Conservation (phyloP, 169 alveolate genomes). For the Fabrea salina region DNA sequence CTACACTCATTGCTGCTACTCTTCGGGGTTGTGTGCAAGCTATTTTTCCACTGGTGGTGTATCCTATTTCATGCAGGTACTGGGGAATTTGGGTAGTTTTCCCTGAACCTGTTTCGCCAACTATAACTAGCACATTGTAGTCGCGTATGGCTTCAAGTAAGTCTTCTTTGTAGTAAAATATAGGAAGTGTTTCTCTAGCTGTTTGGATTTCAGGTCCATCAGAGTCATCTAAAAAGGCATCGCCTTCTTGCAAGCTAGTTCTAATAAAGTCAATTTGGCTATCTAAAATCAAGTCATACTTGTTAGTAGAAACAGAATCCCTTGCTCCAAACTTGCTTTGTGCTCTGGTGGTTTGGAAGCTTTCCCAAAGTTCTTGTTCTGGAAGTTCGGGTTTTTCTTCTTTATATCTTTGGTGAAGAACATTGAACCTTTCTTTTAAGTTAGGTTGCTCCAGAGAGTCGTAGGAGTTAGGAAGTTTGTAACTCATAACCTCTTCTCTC, state of each 20-base stretch:
- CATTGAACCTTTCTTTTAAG: slow-evolving; percentile 50
- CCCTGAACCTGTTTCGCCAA: slow-evolving; percentile 99
- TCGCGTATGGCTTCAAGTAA: slow-evolving; percentile 88
- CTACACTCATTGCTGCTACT: slow-evolving; percentile 99
- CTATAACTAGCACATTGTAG: slow-evolving; percentile 92
- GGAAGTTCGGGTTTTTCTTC: slow-evolving; percentile 52
- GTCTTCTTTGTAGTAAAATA: slow-evolving; percentile 91
- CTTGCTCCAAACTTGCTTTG: slow-evolving; percentile 31
- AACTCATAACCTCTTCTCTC: slow-evolving; percentile 73
- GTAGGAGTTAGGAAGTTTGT: slow-evolving; percentile 84
- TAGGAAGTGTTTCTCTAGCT: slow-evolving; percentile 87
- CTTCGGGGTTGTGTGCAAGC: slow-evolving; percentile 99
- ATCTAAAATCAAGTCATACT: slow-evolving; percentile 74
- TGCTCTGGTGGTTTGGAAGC: slow-evolving; percentile 55
- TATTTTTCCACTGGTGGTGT: slow-evolving; percentile 93
- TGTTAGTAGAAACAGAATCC: slow-evolving; percentile 26
- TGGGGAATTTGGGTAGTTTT: slow-evolving; percentile 99
- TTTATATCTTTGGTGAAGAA: slow-evolving; percentile 55
- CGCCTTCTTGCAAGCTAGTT: slow-evolving; percentile 51
- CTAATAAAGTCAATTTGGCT: slow-evolving; percentile 64
- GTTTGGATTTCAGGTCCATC: slow-evolving; percentile 30
- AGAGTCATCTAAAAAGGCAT: slow-evolving; percentile 38
- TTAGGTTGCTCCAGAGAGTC: slow-evolving; percentile 76
- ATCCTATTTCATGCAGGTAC: slow-evolving; percentile 95
- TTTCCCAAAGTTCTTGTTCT: slow-evolving; percentile 75